These are phyloP conservation scores for Phoenix roebelenii DNA, from an alignment of 176 grass and related monocot genomes.

Conservation along the genomic window DNA sequence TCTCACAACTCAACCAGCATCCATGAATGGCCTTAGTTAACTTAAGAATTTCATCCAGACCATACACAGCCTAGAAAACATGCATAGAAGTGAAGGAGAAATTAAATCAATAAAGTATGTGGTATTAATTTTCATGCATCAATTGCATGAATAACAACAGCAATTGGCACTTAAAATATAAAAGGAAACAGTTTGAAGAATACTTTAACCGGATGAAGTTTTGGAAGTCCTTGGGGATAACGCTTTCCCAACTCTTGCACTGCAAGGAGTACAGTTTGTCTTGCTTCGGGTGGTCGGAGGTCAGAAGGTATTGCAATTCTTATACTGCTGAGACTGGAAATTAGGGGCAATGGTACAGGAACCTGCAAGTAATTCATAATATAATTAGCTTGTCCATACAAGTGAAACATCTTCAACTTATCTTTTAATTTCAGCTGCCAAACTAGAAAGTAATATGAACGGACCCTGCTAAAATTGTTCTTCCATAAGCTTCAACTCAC, in stretches of 20 bases:
- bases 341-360: conserved; percentile 79
- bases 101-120: too few species aligned
- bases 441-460: conserved; percentile 14
- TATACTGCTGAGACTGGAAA: conserved; percentile 78
- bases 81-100: too few species aligned
- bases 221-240: conserved; percentile 91
- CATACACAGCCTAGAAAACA: too few species aligned
- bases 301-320: conserved; percentile 95
- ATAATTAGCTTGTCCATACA: conserved; percentile 10
- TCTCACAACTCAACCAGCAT: too few species aligned
- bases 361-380: conserved; percentile 41
- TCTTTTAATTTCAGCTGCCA: conserved; percentile 3
- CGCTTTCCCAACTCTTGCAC: conserved; percentile 86
- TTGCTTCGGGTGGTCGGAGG: conserved; percentile 83
- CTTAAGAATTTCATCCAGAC: too few species aligned
- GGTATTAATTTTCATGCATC: too few species aligned
- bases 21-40: too few species aligned
- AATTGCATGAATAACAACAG: too few species aligned
- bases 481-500: conserved; percentile 52
- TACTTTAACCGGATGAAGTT: conserved; percentile 86
- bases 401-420: not conserved
- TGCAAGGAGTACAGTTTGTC: conserved; percentile 85
- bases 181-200: conserved; percentile 8
- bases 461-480: conserved; percentile 19
- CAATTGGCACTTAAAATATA: not conserved